Evolutionary conservation across 2,329 filamentous ascomycete genomes (phyloP), one percentile per base, ranked within the genome.

Genomic region (Fusarium sp.): DNA sequence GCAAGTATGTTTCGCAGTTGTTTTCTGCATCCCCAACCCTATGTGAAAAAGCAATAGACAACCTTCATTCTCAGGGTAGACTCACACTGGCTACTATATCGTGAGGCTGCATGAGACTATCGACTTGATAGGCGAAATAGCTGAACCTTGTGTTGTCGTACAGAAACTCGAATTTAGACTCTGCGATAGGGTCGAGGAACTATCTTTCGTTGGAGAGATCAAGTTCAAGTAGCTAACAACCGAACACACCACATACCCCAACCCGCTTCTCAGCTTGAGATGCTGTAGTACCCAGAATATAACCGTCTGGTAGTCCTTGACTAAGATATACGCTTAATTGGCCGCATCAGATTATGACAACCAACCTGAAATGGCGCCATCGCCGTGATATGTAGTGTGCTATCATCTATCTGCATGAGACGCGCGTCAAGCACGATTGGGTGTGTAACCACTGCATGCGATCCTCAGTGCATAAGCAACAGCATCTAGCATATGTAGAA

Each of bases 401-500:
- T 17, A 19, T 19, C 3, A 19, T 19, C 19, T 19, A 25, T 27
- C 29, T 32, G 48, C 42, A 37, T 31, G 4, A 27, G 25, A 31
- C 42, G 42, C n/a, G 37, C 48, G 55, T 53, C 54, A n/a, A 39
- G 3, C 14, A 9, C 9, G 15, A 25, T 25, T 25, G 23, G 23
- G 39, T 35, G 54, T 44, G 48, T 14, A 38, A 4, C 9, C n/a
- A 29, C 2, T 4, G 17, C 15, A 6, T 37, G 10, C 9, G 17
- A 37, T 19, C 6, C 9, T 9, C 3, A 17, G 19, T 19, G 47
- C 29, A 32, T 13, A n/a, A 25, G 54, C 14, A 11, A 19, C 27
- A 53, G 10, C 9, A 59, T 60, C 56, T 59, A 2, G 41, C 55
- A 59, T 59, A 43, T 59, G 54, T 37, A 35, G 14, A 23, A 17